Evolutionary conservation across 805 yeast species (phyloP).

Genomic region (Spathaspora arborariae): DNA sequence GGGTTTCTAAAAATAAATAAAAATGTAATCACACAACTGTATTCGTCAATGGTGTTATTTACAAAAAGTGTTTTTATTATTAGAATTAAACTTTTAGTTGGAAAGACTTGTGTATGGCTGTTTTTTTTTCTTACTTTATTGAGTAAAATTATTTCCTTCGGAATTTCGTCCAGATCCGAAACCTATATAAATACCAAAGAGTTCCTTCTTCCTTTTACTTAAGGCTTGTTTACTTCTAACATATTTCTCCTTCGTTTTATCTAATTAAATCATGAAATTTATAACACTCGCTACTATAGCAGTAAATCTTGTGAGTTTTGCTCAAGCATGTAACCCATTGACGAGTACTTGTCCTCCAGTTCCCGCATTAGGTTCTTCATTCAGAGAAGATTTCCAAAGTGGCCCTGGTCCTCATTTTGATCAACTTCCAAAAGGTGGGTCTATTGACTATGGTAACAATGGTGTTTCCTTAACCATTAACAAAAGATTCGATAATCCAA

Average conservation of each 20-base stretch:
- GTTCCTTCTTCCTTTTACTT: not conserved
- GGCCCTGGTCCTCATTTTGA: constrained; percentile 18
- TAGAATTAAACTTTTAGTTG: too few species aligned
- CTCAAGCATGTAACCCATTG: constrained; percentile 25
- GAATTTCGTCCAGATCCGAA: too few species aligned
- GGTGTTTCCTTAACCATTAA: constrained; percentile 65
- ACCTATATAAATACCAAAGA: too few species aligned
- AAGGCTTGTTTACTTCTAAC: not conserved
- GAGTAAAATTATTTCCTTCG: too few species aligned
- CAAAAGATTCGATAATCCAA: constrained; percentile 71
- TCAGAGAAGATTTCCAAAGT: constrained; percentile 23
- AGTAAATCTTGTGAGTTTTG: not conserved
- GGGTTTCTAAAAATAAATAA: too few species aligned
- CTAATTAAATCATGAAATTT: constrained; percentile 1
- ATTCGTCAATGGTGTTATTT: too few species aligned
- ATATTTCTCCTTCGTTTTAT: too few species aligned
- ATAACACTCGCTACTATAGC: constrained; percentile 4
- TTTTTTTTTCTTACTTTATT: too few species aligned
- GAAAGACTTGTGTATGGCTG: too few species aligned
- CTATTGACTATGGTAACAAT: constrained; percentile 25
- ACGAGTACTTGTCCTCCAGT: constrained; percentile 23
- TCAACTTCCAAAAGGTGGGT: constrained; percentile 17
- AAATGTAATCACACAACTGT: too few species aligned
- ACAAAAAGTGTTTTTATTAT: too few species aligned
- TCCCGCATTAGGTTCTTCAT: constrained; percentile 25